Percentiles rank a stretch among this genome's conserved stretches.
phyloP scores from a whole-genome alignment of 208 protist species.

The Angomonas deanei region DNA sequence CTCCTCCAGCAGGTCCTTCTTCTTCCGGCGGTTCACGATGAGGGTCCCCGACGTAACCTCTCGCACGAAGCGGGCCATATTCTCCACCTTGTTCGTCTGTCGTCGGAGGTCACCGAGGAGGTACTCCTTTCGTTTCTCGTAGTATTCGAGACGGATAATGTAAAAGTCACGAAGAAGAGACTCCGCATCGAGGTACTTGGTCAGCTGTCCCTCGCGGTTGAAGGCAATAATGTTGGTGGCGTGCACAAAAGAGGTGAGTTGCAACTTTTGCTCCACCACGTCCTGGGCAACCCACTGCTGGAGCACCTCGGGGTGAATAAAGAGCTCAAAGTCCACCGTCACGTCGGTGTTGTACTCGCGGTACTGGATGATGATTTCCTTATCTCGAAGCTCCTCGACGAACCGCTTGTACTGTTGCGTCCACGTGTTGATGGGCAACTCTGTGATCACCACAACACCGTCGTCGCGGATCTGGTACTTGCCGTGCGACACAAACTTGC shows the following conservation, averaged over 20 bases:
- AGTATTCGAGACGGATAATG: conserved; percentile 93
- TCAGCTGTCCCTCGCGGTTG: conserved; percentile 93
- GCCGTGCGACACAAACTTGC: conserved; percentile 78
- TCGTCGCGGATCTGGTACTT: conserved; percentile 60
- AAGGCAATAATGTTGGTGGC: conserved; percentile 98
- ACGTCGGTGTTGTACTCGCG: conserved; percentile 97
- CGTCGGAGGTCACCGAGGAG: conserved; percentile 84
- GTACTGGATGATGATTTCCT: conserved; percentile 92
- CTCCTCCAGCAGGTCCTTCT: conserved; percentile 92
- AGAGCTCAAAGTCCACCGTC: conserved; percentile 93
- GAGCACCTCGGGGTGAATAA: conserved; percentile 85
- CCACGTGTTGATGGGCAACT: conserved; percentile 97
- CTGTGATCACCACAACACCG: conserved; percentile 92
- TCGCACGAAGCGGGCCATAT: conserved; percentile 98
- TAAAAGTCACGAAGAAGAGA: conserved; percentile 98
- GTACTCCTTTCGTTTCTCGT: conserved; percentile 95
- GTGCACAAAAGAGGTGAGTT: conserved; percentile 86
- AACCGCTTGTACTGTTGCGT: conserved; percentile 95
- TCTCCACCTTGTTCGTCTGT: conserved; percentile 90
- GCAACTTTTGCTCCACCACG: conserved; percentile 89
- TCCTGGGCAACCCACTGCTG: conserved; percentile 67
- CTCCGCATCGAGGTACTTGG: conserved; percentile 90
- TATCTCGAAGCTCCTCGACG: conserved; percentile 89
- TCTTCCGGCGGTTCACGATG: conserved; percentile 90
- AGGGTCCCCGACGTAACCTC: conserved; percentile 94